These are phyloP conservation scores for Arabis alpina DNA, from an alignment of 345 rosid genomes.

Conservation along the genomic window DNA sequence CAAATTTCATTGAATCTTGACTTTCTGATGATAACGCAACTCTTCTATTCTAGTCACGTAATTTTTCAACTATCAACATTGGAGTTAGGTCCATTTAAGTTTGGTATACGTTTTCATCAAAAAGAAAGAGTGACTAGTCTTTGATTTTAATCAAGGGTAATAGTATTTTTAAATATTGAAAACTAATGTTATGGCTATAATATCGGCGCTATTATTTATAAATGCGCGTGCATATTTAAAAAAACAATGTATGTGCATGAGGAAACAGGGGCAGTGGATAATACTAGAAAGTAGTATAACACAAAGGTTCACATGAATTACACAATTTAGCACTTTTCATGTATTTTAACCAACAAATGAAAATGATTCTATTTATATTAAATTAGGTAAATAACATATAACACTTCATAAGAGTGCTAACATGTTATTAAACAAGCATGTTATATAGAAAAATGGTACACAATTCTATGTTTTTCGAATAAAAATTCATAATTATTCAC, in stretches of 20 bases:
- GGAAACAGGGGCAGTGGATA: constrained; percentile 6
- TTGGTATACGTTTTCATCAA: constrained; percentile 37
- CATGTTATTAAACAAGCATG: too few species aligned
- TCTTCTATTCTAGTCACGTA: constrained; percentile 30
- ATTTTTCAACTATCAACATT: constrained; percentile 39
- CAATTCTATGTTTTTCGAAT: too few species aligned
- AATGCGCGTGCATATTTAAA: neutral
- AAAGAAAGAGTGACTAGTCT: constrained; percentile 27
- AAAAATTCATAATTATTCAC: too few species aligned
- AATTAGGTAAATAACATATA: too few species aligned
- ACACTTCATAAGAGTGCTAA: too few species aligned
- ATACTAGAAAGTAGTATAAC: constrained; percentile 9
- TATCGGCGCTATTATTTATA: constrained; percentile 12
- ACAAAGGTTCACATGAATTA: constrained; percentile 18
- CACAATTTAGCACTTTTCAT: too few species aligned
- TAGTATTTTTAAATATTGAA: constrained; percentile 1
- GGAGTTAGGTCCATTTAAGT: constrained; percentile 43
- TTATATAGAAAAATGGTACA: too few species aligned
- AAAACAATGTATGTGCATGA: constrained; percentile 11
- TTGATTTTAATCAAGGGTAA: neutral
- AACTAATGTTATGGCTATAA: constrained; percentile 25
- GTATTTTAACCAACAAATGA: too few species aligned
- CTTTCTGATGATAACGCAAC: constrained; percentile 34
- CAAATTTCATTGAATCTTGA: constrained; percentile 17
- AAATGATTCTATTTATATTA: too few species aligned